A percentile compares a stretch with the other conserved stretches of the same genome.
Evolutionary conservation across 2,329 filamentous ascomycete genomes (phyloP).

Genomic region (Acrocalymma vagum): DNA sequence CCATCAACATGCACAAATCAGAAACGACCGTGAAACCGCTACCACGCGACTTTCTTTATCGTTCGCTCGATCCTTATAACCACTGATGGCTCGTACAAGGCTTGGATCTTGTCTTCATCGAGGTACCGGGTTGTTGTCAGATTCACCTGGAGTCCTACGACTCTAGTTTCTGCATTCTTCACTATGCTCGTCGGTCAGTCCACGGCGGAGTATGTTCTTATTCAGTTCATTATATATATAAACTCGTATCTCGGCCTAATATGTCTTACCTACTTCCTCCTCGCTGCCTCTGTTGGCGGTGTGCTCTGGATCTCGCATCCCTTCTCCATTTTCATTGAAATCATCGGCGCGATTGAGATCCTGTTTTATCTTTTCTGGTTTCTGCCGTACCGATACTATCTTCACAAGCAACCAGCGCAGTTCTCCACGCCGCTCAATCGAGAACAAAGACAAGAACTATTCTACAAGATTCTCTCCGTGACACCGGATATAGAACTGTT

Average conservation of each 20-base stretch:
- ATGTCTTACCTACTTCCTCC: slow-evolving; percentile 51
- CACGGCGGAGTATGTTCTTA: slow-evolving; percentile 44
- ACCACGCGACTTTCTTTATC: no score
- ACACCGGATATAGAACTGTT: slow-evolving; percentile 63
- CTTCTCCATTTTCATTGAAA: slow-evolving; percentile 40
- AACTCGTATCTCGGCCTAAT: slow-evolving; percentile 57
- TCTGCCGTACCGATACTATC: slow-evolving; percentile 55
- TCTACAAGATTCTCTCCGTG: slow-evolving; percentile 61
- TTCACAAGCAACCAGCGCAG: slow-evolving; percentile 57
- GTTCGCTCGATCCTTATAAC: no score
- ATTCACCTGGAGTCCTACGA: no score
- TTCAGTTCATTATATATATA: slow-evolving; percentile 54
- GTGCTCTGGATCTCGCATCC: slow-evolving; percentile 24
- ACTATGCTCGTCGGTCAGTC: slow-evolving; percentile 39
- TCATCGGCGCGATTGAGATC: slow-evolving; percentile 55
- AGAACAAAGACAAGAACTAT: slow-evolving; percentile 60
- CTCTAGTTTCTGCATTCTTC: no score
- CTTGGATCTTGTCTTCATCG: no score
- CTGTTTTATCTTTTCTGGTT: slow-evolving; percentile 61
- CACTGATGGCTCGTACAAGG: no score
- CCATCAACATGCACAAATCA: no score
- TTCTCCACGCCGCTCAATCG: slow-evolving; percentile 55
- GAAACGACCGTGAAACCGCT: no score
- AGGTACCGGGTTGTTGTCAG: no score
- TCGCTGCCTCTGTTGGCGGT: slow-evolving; percentile 34